A percentile compares a stretch with the other conserved stretches of the same genome.
phyloP scores from a whole-genome alignment of 176 grass and related monocot species.

The Oryza brachyantha region DNA sequence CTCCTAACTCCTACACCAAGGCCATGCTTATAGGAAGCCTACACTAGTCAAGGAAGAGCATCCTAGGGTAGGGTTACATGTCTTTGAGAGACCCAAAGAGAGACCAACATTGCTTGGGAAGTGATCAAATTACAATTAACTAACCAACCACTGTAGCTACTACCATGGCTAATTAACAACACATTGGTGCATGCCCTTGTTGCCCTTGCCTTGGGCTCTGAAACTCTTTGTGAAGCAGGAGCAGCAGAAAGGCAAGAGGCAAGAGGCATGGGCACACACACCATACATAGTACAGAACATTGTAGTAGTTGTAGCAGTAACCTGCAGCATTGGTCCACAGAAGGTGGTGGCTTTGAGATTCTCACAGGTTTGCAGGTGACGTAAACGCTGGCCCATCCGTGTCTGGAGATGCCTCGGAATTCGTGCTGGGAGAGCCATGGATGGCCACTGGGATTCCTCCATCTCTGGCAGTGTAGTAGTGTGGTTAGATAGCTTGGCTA shows the following conservation, averaged over 20 bases:
- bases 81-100: conserved; percentile 43
- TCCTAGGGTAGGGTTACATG: conserved; percentile 12
- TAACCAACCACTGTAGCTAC: background rate
- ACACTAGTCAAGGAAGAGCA: conserved; percentile 14
- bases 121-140: background rate
- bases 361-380: conserved; percentile 28
- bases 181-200: conserved; percentile 17
- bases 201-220: conserved; percentile 27
- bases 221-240: conserved; percentile 7
- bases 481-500: background rate
- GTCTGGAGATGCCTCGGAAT: background rate
- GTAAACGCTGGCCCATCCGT: conserved; percentile 32
- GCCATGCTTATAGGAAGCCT: background rate
- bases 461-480: background rate
- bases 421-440: background rate
- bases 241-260: conserved; percentile 37
- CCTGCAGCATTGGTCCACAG: conserved; percentile 16
- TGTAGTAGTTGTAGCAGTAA: background rate
- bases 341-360: conserved; percentile 6
- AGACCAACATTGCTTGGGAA: conserved; percentile 35
- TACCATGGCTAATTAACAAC: background rate
- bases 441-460: conserved; percentile 2
- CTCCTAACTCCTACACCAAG: background rate
- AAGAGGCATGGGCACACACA: background rate
- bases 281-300: too few relatives aligned